Base-by-base conservation (phyloP, 495 filamentous ascomycete species). In the Daldinia decipiens region DNA sequence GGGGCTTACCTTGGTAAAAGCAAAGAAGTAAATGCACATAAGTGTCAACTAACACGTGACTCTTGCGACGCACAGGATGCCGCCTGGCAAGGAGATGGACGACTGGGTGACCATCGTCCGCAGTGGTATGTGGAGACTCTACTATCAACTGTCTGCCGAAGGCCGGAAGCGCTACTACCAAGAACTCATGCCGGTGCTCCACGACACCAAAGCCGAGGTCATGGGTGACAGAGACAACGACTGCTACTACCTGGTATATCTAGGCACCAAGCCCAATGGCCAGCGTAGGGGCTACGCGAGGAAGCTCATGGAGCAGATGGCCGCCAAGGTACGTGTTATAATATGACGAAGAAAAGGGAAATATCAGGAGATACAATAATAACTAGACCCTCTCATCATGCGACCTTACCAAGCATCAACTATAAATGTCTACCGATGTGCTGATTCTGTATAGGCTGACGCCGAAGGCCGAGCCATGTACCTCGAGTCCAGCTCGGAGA, bases 231-330 rank as follows among this genome's bases (percentile, higher is more conserved):
- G 85, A 36, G 88, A 92, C 73, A 77, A 87, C 62, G 84, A 86
- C 69, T 90, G 86, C 73, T 89, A 86, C 77, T 94, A 94, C 76
- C 85, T 95, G 26, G 91, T 93, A 15, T 94, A 93, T 78, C 79
- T 95, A 68, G 92, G 92, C 65, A 92, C 90, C 66, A 89, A 87
- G 75, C 87, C 89, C 15, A 81, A 78, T 56, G 84, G 86, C 13
- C 84, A 87, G 61, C 88, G 91, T 31, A 86, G 89, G 55, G 92
- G 92, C 31, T 92, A 91, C 74, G 90, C 86, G 24, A 86, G 82
- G 71, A 87, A 86, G 79, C 80, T 93, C 68, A 84, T 94, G 68
- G 84, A 89, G 80, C 80, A 90, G 68, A 86, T 90, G 75, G 88
- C 89, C 54, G 79, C 77, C 26, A 81, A 82, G 84, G 89, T 91